These are phyloP conservation scores for Paxillus ammoniavirescens DNA, from an alignment of 768 basidiomycete species.

Conservation along the genomic window DNA sequence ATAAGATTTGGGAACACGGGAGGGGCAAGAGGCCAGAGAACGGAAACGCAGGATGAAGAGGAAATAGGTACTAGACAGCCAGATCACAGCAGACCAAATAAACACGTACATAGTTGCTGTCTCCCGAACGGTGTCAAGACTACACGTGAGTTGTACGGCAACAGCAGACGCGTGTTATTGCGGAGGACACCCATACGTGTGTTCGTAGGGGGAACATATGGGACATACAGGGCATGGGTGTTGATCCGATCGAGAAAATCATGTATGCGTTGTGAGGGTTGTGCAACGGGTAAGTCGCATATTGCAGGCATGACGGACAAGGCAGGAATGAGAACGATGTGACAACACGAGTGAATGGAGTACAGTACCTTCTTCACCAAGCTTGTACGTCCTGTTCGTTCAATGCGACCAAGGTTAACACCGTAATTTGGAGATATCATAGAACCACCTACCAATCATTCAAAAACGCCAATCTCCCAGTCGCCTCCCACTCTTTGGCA, in stretches of 20 bases:
- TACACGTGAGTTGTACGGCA: constrained; percentile 23
- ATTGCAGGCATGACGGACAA: neutral
- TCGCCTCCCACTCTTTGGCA: constrained; percentile 60
- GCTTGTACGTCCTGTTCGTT: constrained; percentile 72
- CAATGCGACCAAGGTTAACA: neutral
- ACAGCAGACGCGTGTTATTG: too few species aligned
- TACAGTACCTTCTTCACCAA: constrained; percentile 76
- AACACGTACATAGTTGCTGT: constrained; percentile 71
- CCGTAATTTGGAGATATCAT: neutral
- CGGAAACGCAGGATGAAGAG: neutral
- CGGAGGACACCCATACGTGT: too few species aligned
- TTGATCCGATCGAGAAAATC: too few species aligned
- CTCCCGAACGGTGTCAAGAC: constrained; percentile 90
- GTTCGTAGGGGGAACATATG: too few species aligned
- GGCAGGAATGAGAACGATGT: neutral
- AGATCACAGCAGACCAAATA: neutral
- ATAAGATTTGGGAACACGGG: too few species aligned
- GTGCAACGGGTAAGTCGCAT: neutral
- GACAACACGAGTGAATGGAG: neutral
- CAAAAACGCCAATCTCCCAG: constrained; percentile 69
- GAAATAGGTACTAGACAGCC: neutral
- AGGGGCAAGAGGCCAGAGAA: neutral
- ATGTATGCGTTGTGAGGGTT: neutral
- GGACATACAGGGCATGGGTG: too few species aligned
- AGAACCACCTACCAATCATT: constrained; percentile 65